Base-by-base conservation (phyloP, 1,284 basidiomycete species). In the Caloboletus inedulis region DNA sequence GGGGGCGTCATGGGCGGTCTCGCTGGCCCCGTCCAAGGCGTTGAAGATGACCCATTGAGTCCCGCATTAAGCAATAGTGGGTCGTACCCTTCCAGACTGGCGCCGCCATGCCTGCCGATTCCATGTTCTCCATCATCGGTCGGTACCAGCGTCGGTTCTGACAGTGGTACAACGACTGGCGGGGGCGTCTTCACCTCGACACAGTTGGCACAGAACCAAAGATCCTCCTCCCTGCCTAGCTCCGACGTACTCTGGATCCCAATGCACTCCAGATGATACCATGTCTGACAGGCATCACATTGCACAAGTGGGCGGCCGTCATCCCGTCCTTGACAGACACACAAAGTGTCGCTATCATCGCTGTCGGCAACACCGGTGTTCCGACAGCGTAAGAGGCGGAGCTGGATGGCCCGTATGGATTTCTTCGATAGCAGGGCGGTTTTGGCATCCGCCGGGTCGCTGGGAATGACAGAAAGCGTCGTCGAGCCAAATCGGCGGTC, bases 221-320 rank as follows among this genome's bases (percentile, higher is more conserved):
- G 80, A 59, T 89, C 85, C 58, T 88, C 85, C 62, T 87, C 85
- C 40, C 69, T 76, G 7, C 87, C 88, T n/a, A 90, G 72, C 47
- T 88, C 82, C 10, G 74, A 66, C 41, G 80, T 76, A 60, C 74
- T 76, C 50, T 68, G 70, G 58, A 90, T 82, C 39, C 86, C 87
- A 50, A 91, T 82, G 65, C 88, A 91, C 43, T 80, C 69, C 34
- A 89, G 73, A 67, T 91, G 88, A 62, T 85, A 89, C 89, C 88
- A 91, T 21, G 74, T 82, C 61, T 80, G 74, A 65, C 88, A 91
- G 9, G 77, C 75, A 60, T 89, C 87, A 59, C 88, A 91, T 62
- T 89, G 88, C 30, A 91, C 89, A 36, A 88, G 74, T 50, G 84
- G 78, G 25, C 81, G 74, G 1, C 84, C 85, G 55, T 87, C 83